A percentile compares a stretch with the other conserved stretches of the same genome.
Evolutionary conservation across 2,329 filamentous ascomycete genomes (phyloP).

Genomic region (Botrytis porri): DNA sequence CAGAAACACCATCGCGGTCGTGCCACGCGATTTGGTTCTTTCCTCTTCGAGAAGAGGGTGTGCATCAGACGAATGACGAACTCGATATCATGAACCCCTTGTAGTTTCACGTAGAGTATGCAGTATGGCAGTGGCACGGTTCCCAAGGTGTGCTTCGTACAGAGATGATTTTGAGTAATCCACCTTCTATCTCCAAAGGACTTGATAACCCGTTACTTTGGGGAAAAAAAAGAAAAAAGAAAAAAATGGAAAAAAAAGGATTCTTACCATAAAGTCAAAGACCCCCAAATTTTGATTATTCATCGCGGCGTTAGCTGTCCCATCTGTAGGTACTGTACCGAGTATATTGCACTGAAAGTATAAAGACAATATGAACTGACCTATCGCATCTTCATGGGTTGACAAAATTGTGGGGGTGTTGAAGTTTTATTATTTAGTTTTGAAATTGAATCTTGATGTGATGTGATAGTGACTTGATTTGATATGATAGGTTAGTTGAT

Average conservation of each 20-base stretch:
- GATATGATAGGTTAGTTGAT: too few species aligned
- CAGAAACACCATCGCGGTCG: conserved; percentile 12
- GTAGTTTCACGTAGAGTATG: conserved; percentile 29
- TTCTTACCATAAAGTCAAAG: neutral
- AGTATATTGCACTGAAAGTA: neutral
- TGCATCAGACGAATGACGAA: conserved; percentile 33
- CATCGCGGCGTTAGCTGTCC: neutral
- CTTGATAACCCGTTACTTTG: neutral
- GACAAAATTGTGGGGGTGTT: neutral
- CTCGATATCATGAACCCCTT: conserved; percentile 14
- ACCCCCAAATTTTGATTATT: neutral
- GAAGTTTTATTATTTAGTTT: too few species aligned
- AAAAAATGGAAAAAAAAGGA: too few species aligned
- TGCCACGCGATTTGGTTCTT: conserved; percentile 26
- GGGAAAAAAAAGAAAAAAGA: too few species aligned
- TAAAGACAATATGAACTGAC: neutral
- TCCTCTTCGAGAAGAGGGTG: conserved; percentile 1
- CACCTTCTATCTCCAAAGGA: neutral
- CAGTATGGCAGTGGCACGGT: conserved; percentile 4
- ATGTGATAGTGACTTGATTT: too few species aligned
- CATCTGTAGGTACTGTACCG: too few species aligned
- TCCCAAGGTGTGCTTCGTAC: neutral
- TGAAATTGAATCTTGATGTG: too few species aligned
- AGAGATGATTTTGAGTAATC: neutral
- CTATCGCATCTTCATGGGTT: neutral